Evolutionary conservation across 768 basidiomycete species (phyloP).

Genomic region (Collybiopsis luxurians): DNA sequence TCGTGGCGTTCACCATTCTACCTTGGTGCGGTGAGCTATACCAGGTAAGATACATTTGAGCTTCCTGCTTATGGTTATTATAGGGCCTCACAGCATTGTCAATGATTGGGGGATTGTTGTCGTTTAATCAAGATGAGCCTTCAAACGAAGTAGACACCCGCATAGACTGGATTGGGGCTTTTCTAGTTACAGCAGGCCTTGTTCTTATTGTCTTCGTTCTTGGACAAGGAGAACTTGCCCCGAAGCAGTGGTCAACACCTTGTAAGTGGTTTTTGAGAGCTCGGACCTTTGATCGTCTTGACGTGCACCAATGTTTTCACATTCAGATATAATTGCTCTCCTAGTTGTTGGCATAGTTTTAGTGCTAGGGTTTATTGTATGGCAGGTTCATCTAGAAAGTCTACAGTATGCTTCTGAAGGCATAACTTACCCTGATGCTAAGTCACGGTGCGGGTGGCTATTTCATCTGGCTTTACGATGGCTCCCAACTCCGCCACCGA

Average conservation of each 20-base stretch:
- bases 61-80: neutral
- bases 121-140: slow-evolving; percentile 58
- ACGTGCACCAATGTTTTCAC: neutral
- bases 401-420: slow-evolving; percentile 17
- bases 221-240: slow-evolving; percentile 62
- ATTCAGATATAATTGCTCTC: slow-evolving; percentile 63
- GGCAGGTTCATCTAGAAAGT: slow-evolving; percentile 63
- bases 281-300: too few relatives aligned
- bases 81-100: slow-evolving; percentile 36
- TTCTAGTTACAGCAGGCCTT: slow-evolving; percentile 59
- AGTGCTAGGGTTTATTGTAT: slow-evolving; percentile 53
- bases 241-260: slow-evolving; percentile 56
- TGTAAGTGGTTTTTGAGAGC: slow-evolving; percentile 16
- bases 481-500: slow-evolving; percentile 46
- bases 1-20: slow-evolving; percentile 67
- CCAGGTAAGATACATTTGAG: too few relatives aligned
- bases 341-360: slow-evolving; percentile 61
- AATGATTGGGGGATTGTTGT: slow-evolving; percentile 52
- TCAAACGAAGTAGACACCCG: slow-evolving; percentile 40
- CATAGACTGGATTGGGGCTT: slow-evolving; percentile 78
- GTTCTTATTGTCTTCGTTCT: slow-evolving; percentile 73
- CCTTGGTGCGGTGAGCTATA: neutral
- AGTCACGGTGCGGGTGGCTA: neutral
- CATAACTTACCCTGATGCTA: neutral
- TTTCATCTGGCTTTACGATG: neutral